Base-by-base conservation (phyloP, 352 stramenopile genomes). In the Globisporangium cystogenes region DNA sequence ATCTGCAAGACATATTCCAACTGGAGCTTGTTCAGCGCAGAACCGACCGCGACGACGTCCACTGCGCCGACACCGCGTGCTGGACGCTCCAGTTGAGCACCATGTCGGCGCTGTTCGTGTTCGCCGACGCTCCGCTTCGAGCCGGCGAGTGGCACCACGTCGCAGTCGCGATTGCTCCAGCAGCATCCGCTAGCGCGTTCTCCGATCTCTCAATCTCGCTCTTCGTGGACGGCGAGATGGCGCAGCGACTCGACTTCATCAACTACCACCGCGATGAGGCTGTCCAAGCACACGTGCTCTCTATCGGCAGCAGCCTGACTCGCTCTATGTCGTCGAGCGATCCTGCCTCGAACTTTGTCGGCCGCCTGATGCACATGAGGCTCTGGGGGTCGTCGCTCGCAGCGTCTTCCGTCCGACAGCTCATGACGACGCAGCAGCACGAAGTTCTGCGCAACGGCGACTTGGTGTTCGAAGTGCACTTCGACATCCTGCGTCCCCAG, bases 41-140 rank as follows among this genome's bases (percentile, higher is more conserved):
- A 20, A 7, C 15, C 10, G 42, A 39, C 31, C 46, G 37, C 11
- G 33, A 23, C 27, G 3, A 18, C n/a, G n/a, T n/a, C n/a, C n/a
- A n/a, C n/a, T n/a, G n/a, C 15, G 3, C 20, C 15, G 37, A 18
- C 18, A 20, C 12, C 37, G 4, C 15, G 3, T 14, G 3, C 16
- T 77, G 66, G 65, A 48, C 62, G 12, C 21, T 75, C 16, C 57
- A 55, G 7, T 72, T 74, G 33, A 57, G 63, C 31, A 71, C 68
- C 36, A 57, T 57, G 27, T 70, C 65, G 7, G 36, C 56, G 50
- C 45, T 62, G 4, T 42, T 72, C 23, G 48, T 49, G 20, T 77
- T 77, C 44, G 27, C 31, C 2, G 56, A 53, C 15, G 48, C 57
- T 1, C 49, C 43, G 0, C 29, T 75, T 29, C 29, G 8, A 1